These are phyloP conservation scores for Phytophthora uliginosa DNA, from an alignment of 352 stramenopile species.

Conservation along the genomic window DNA sequence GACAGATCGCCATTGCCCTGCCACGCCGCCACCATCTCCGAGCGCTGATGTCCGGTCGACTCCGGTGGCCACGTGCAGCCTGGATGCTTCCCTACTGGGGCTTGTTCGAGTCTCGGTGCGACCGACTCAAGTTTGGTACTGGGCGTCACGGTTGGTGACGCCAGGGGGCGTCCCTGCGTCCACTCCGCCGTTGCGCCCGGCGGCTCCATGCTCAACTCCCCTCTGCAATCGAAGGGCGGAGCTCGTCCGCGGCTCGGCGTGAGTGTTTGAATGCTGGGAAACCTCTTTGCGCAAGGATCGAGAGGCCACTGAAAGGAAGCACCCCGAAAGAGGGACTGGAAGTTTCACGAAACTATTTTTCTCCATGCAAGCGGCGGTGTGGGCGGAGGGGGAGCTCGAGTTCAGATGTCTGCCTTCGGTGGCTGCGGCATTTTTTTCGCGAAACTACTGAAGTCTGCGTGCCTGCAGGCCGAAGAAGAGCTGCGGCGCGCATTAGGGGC, in stretches of 20 bases:
- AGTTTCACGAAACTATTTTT: constrained; percentile 5
- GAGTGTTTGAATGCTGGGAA: constrained; percentile 41
- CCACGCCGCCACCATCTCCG: constrained; percentile 42
- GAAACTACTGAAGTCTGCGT: constrained; percentile 1
- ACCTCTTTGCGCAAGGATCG: constrained; percentile 3
- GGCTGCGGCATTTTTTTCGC: constrained; percentile 5
- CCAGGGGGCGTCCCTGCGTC: constrained; percentile 3
- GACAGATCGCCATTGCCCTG: too few species aligned
- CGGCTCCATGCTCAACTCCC: constrained; percentile 39
- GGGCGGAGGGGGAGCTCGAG: neutral
- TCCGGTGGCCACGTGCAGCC: constrained; percentile 39
- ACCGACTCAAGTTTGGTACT: constrained; percentile 37
- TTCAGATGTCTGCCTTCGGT: neutral
- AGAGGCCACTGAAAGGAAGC: neutral
- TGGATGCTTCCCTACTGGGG: constrained; percentile 23
- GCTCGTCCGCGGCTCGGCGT: constrained; percentile 24
- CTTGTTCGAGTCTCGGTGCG: constrained; percentile 26
- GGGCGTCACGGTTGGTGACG: constrained; percentile 12
- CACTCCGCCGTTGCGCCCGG: constrained; percentile 29
- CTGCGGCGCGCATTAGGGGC: constrained; percentile 5
- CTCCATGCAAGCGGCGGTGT: neutral
- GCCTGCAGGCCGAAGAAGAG: neutral
- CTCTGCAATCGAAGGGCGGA: constrained; percentile 47
- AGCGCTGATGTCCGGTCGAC: constrained; percentile 20
- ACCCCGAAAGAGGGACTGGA: constrained; percentile 4